A percentile compares a stretch with the other conserved stretches of the same genome.
phyloP scores from a whole-genome alignment of 2,329 filamentous ascomycete species.

The Hymenoscyphus fraxineus region DNA sequence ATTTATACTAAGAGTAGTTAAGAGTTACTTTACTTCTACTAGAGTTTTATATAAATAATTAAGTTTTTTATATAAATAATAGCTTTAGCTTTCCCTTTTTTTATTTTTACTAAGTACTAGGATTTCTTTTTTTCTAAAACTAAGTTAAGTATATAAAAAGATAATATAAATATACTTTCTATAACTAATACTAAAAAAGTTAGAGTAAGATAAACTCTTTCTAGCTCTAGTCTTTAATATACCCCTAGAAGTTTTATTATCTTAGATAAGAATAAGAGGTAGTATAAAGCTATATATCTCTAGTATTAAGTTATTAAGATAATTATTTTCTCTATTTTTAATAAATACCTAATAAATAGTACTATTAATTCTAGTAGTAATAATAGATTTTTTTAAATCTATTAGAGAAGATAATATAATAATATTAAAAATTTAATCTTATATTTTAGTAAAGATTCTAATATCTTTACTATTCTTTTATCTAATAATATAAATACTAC shows the following conservation, averaged over 20 bases:
- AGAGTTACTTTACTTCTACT: no score
- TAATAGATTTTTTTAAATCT: constrained; percentile 70
- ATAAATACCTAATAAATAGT: constrained; percentile 92
- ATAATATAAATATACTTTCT: no score
- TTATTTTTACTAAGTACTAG: no score
- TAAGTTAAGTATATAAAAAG: no score
- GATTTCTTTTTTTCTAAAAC: no score
- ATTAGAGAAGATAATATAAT: constrained; percentile 68
- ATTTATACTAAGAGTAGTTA: no score
- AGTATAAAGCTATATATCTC: constrained; percentile 86
- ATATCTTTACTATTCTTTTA: constrained; percentile 99
- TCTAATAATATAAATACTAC: constrained; percentile 86
- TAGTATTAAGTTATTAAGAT: constrained; percentile 72
- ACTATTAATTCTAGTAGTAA: constrained; percentile 90
- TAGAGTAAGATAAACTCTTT: constrained; percentile 80
- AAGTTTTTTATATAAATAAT: no score
- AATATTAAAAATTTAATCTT: constrained; percentile 94
- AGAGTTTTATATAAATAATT: no score
- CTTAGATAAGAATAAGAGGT: constrained; percentile 78
- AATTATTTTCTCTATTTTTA: constrained; percentile 70
- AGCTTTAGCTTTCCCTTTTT: no score
- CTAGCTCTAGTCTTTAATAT: constrained; percentile 94
- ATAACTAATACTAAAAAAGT: constrained; percentile 96
- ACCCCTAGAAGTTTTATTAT: constrained; percentile 86
- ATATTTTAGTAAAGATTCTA: constrained; percentile 77